Evolutionary conservation across 1,284 basidiomycete species (phyloP).

Genomic region (Thecaphora thlaspeos): DNA sequence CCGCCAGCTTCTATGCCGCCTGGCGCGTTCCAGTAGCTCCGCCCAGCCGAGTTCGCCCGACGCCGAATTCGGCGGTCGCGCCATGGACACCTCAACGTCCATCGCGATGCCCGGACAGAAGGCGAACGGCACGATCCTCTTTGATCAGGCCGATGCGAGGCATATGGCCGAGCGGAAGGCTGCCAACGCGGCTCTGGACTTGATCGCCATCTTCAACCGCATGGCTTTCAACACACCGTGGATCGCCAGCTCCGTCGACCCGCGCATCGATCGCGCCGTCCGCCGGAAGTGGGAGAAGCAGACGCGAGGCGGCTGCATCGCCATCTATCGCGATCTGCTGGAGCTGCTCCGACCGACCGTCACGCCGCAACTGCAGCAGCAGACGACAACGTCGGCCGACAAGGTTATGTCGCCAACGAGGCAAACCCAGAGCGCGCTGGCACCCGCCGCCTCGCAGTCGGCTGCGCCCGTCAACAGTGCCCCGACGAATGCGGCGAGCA

Average conservation of each 20-base stretch:
- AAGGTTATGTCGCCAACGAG: not conserved
- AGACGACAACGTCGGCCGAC: not conserved
- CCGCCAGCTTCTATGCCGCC: slow-evolving; percentile 27
- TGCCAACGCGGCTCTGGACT: slow-evolving; percentile 41
- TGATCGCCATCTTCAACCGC: slow-evolving; percentile 52
- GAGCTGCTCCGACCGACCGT: slow-evolving; percentile 29
- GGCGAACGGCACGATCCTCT: not conserved
- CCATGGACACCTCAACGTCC: not conserved
- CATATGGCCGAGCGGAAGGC: slow-evolving; percentile 19
- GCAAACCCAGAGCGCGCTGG: not conserved
- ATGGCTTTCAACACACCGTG: slow-evolving; percentile 53
- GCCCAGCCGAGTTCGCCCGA: not conserved
- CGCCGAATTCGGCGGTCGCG: not conserved
- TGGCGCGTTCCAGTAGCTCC: slow-evolving; percentile 10
- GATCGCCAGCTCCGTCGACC: slow-evolving; percentile 34
- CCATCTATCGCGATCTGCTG: slow-evolving; percentile 50
- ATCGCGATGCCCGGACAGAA: not conserved
- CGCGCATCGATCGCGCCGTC: slow-evolving; percentile 15
- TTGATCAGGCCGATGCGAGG: not conserved
- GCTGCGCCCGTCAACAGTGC: no score
- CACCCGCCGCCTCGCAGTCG: not conserved
- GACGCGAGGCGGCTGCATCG: slow-evolving; percentile 40
- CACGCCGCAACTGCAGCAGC: not conserved
- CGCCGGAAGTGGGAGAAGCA: slow-evolving; percentile 31
- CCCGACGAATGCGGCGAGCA: slow-evolving; percentile 4